These are phyloP conservation scores for Fusarium sp. DNA, from an alignment of 2,329 filamentous ascomycete species.

Conservation along the genomic window DNA sequence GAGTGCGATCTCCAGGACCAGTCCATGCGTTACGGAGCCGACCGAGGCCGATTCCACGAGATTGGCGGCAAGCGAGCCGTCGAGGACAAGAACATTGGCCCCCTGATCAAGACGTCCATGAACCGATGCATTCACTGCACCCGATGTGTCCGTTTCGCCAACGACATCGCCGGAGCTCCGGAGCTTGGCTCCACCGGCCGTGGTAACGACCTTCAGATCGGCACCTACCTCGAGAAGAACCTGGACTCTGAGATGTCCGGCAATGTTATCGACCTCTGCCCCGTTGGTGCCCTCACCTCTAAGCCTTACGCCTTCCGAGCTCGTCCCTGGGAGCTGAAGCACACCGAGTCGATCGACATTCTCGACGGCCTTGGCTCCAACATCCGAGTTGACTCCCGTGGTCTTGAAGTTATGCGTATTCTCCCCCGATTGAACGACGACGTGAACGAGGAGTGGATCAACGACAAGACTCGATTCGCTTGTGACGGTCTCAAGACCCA, in stretches of 20 bases:
- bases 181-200: slow-evolving; percentile 95
- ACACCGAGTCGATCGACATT: slow-evolving; percentile 95
- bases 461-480: slow-evolving; percentile 97
- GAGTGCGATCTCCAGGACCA: slow-evolving; percentile 99
- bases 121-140: slow-evolving; percentile 99
- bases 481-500: slow-evolving; percentile 98
- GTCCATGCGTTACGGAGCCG: slow-evolving; percentile 97
- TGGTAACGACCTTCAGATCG: slow-evolving; percentile 97
- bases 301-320: slow-evolving; percentile 99
- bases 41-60: slow-evolving; percentile 97
- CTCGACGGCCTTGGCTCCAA: slow-evolving; percentile 93
- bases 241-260: slow-evolving; percentile 95
- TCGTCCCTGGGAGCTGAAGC: slow-evolving; percentile 96
- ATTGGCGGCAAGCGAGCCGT: slow-evolving; percentile 95
- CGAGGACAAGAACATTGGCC: slow-evolving; percentile 99
- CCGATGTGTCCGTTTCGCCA: slow-evolving; percentile 96
- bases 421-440: slow-evolving; percentile 95
- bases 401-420: slow-evolving; percentile 95
- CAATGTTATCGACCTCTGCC: slow-evolving; percentile 98
- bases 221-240: slow-evolving; percentile 95
- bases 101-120: slow-evolving; percentile 99
- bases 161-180: slow-evolving; percentile 94
- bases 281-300: slow-evolving; percentile 94
- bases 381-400: slow-evolving; percentile 92
- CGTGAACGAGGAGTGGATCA: slow-evolving; percentile 99